phyloP scores from a whole-genome alignment of 2,329 filamentous ascomycete species.

The Aspergillus sp. region DNA sequence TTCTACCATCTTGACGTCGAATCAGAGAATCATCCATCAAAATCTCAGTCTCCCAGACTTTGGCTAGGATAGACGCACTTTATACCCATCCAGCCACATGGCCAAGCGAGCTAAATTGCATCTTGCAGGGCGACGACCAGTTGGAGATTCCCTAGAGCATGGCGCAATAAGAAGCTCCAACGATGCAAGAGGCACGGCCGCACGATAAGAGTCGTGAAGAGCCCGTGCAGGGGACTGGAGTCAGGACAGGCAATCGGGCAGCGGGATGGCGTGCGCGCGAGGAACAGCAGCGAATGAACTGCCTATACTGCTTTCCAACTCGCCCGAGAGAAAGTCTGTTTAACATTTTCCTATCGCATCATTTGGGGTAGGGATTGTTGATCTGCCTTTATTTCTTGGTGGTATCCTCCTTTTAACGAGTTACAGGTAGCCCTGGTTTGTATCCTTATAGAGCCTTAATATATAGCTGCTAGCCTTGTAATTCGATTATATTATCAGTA shows the following conservation, averaged over 20 bases:
- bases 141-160: background rate
- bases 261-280: slow-evolving; percentile 14
- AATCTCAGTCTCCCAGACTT: background rate
- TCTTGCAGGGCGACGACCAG: no score
- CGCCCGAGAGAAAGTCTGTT: background rate
- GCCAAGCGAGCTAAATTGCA: background rate
- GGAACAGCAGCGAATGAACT: background rate
- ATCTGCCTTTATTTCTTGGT: background rate
- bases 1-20: background rate
- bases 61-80: background rate
- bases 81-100: background rate
- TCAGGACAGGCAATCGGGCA: slow-evolving; percentile 7
- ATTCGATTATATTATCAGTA: no score
- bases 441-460: no score
- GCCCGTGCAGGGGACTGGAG: no score
- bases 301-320: background rate
- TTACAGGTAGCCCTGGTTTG: no score
- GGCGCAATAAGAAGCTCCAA: slow-evolving; percentile 5
- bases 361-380: background rate
- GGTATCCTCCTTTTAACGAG: no score
- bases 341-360: background rate
- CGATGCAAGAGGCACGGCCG: slow-evolving; percentile 1
- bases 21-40: no score
- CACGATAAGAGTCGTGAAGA: background rate
- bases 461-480: no score